Evolutionary conservation across 768 basidiomycete genomes (phyloP), one percentile per base, ranked within the genome.

Genomic region (Pleurotus pulmonarius): DNA sequence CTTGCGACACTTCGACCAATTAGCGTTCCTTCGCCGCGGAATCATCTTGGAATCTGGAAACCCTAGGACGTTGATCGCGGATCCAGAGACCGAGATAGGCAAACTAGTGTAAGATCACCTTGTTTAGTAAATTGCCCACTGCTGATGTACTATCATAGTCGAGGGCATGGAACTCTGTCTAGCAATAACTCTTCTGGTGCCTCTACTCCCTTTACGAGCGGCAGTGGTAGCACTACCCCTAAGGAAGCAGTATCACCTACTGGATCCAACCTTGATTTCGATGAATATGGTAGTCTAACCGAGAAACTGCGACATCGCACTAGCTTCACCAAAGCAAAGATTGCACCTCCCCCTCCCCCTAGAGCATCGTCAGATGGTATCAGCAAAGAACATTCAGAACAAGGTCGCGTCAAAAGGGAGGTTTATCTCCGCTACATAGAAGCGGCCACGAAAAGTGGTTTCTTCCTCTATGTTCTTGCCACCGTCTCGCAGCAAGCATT

Each of bases 341-440:
- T 88, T 37, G 81, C 77, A 8, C 64, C 72, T 11, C 66, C 71
- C 7, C 67, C 76, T 2, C 63, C 75, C 8, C 60, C 75, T 1
- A 77, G 77, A 16, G 68, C 72, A 2, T 61, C 71, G 26, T 73
- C 77, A 0, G 70, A 74, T 24, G 86, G 83, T 1, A 67, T 83
- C 12, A 76, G 78, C 13, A 83, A 84, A 63, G 90, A 92, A 65
- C 87, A 91, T 66, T 78, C 75, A 53, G 91, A 94, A 63, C 85
- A 87, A 65, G 94, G 94, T 4, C 81, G 79, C 22, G 94, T 96
- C 56, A 93, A 93, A 69, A 63, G 67, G 12, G 72, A 80, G 5
- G 92, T 97, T 1, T 97, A 97, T 67, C 65, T 70, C 49, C 73
- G 84, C 56, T 97, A 97, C 65, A 79, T 96, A 62, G 72, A 82